phyloP scores from a whole-genome alignment of 2,329 filamentous ascomycete species.

The Lasiodiplodia sp. region DNA sequence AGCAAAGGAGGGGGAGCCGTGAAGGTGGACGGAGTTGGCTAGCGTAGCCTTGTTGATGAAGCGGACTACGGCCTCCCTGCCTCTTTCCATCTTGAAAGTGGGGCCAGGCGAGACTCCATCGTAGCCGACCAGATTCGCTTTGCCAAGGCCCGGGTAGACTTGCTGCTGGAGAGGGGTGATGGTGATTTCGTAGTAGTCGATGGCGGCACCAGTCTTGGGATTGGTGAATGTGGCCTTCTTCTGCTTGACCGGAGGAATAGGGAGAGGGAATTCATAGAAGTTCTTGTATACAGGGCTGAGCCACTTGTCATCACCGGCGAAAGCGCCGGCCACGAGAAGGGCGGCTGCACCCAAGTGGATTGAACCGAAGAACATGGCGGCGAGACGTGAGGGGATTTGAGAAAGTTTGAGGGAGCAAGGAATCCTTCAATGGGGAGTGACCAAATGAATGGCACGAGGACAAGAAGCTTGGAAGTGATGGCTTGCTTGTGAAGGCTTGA shows the following conservation, averaged over 20 bases:
- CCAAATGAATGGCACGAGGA: not conserved
- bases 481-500: constrained; percentile 7
- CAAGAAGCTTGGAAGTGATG: constrained; percentile 12
- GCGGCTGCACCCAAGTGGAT: constrained; percentile 5
- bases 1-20: constrained; percentile 59
- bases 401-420: constrained; percentile 5
- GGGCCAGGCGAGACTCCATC: constrained; percentile 64
- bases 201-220: constrained; percentile 42
- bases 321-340: constrained; percentile 5
- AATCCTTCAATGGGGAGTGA: not conserved
- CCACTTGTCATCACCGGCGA: constrained; percentile 34
- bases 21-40: constrained; percentile 60
- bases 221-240: constrained; percentile 49
- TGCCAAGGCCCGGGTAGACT: constrained; percentile 52
- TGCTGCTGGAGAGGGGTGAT: constrained; percentile 51
- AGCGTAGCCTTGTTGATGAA: constrained; percentile 59
- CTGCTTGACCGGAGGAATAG: constrained; percentile 54
- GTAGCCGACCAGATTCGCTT: constrained; percentile 57
- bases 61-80: constrained; percentile 61
- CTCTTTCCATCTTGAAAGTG: constrained; percentile 58
- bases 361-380: constrained; percentile 8
- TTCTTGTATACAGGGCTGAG: constrained; percentile 47
- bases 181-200: constrained; percentile 58
- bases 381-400: constrained; percentile 2
- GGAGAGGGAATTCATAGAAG: constrained; percentile 52